Percentiles rank a stretch among this genome's conserved stretches.
Evolutionary conservation across 306 rosid species (phyloP).

Genomic region (Cucurbita pepo): DNA sequence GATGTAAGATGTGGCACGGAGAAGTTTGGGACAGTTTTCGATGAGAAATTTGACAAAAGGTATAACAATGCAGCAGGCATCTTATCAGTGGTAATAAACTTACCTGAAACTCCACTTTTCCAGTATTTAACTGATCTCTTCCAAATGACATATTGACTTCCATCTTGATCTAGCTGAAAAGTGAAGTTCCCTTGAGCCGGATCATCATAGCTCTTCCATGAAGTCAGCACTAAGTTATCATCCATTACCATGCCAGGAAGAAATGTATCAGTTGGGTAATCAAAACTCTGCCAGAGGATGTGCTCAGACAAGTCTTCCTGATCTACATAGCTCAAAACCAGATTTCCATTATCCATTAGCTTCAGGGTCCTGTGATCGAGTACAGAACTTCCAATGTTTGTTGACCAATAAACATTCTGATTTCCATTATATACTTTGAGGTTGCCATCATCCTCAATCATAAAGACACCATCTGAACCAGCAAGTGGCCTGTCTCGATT

Average conservation of each 20-base stretch:
- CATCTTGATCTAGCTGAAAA: constrained; percentile 44
- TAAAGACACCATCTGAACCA: constrained; percentile 32
- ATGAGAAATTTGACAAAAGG: constrained; percentile 5
- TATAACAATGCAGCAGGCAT: constrained; percentile 49
- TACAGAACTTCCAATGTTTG: constrained; percentile 26
- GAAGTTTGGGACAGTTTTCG: neutral
- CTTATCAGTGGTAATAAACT: constrained; percentile 33
- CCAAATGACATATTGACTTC: constrained; percentile 17
- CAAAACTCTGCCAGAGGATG: constrained; percentile 58
- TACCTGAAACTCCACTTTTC: constrained; percentile 50
- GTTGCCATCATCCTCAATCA: constrained; percentile 45
- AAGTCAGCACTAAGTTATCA: constrained; percentile 30
- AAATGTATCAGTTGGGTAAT: constrained; percentile 60
- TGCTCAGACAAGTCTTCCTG: constrained; percentile 10
- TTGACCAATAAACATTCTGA: constrained; percentile 32
- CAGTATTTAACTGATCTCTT: constrained; percentile 59
- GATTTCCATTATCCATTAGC: constrained; percentile 56
- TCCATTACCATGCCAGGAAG: constrained; percentile 73
- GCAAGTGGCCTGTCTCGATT: constrained; percentile 45
- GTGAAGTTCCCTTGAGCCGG: constrained; percentile 63
- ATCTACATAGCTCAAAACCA: constrained; percentile 26
- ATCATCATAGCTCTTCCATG: constrained; percentile 49
- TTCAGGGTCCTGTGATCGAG: constrained; percentile 13
- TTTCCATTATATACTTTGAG: constrained; percentile 34
- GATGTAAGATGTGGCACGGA: constrained; percentile 47